Percentiles rank a stretch among this genome's conserved stretches.
These are phyloP conservation scores for Leccinum laetum DNA, from an alignment of 1,284 basidiomycete species.

Conservation along the genomic window DNA sequence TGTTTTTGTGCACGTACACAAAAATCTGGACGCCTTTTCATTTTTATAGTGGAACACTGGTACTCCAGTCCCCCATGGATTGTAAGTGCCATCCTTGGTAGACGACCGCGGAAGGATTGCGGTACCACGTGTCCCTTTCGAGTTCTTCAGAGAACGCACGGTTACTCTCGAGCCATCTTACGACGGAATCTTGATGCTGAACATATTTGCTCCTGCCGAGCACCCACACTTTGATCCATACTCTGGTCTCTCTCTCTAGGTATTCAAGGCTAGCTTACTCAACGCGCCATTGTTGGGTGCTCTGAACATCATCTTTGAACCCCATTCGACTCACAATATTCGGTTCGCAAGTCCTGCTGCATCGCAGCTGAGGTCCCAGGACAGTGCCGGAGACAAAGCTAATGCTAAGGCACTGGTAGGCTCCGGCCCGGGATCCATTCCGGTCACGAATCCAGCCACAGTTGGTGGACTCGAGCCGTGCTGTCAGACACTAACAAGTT, in stretches of 20 bases:
- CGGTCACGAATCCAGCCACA: constrained; percentile 9
- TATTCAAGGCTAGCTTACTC: too few relatives aligned
- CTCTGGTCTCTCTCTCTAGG: constrained; percentile 10
- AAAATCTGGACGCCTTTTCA: background rate
- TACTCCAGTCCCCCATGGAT: too few relatives aligned
- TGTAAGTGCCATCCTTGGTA: constrained; percentile 1
- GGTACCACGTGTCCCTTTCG: constrained; percentile 1
- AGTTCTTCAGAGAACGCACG: background rate
- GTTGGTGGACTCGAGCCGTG: constrained; percentile 11
- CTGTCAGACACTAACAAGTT: constrained; percentile 3
- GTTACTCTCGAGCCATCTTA: background rate
- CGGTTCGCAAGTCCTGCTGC: constrained; percentile 11
- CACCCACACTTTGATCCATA: constrained; percentile 5
- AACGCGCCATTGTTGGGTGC: constrained; percentile 6
- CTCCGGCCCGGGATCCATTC: background rate
- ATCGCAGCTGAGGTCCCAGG: background rate
- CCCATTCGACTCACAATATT: constrained; percentile 12
- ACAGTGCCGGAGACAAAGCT: too few relatives aligned
- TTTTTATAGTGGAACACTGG: too few relatives aligned
- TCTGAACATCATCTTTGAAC: constrained; percentile 15
- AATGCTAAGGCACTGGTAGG: too few relatives aligned
- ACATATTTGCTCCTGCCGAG: constrained; percentile 2
- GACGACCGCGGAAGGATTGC: constrained; percentile 10
- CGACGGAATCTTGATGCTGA: constrained; percentile 8
- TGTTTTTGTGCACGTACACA: background rate